A percentile compares a stretch with the other conserved stretches of the same genome.
Evolutionary conservation across 768 basidiomycete genomes (phyloP).

Genomic region (Mycena indigotica): DNA sequence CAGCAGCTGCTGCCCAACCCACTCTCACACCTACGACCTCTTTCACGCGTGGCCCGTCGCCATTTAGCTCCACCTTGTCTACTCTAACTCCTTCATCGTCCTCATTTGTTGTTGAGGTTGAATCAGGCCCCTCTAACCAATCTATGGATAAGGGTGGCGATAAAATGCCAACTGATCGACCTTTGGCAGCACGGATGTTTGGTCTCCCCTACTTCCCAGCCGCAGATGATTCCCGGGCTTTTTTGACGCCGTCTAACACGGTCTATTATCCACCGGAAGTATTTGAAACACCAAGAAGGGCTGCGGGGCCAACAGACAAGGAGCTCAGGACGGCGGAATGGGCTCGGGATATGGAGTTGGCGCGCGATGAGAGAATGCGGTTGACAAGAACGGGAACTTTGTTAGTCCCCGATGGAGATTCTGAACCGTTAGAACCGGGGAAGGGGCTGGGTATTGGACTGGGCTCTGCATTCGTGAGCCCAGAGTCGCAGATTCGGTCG

Average conservation of each 20-base stretch:
- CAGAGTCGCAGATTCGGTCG: neutral
- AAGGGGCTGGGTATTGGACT: constrained; percentile 2
- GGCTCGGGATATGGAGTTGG: constrained; percentile 10
- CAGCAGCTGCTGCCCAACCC: constrained; percentile 1
- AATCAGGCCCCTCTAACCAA: neutral
- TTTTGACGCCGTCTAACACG: constrained; percentile 15
- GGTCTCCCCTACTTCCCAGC: neutral
- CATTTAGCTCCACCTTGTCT: constrained; percentile 16
- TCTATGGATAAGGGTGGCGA: no score
- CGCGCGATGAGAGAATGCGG: neutral
- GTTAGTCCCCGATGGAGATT: constrained; percentile 2
- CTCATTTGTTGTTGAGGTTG: neutral
- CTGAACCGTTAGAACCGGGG: neutral
- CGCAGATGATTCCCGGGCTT: neutral
- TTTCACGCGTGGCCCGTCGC: neutral
- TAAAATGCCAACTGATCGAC: neutral
- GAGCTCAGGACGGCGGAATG: constrained; percentile 3
- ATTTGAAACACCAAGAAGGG: constrained; percentile 2
- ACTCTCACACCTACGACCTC: neutral
- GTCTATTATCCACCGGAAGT: constrained; percentile 12
- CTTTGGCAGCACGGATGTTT: neutral
- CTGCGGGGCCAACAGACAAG: neutral
- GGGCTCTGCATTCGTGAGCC: constrained; percentile 5
- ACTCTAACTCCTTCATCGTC: constrained; percentile 17
- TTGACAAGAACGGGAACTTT: constrained; percentile 14